These are phyloP conservation scores for Colletotrichum sansevieriae DNA, from an alignment of 2,329 filamentous ascomycete genomes.

Conservation along the genomic window DNA sequence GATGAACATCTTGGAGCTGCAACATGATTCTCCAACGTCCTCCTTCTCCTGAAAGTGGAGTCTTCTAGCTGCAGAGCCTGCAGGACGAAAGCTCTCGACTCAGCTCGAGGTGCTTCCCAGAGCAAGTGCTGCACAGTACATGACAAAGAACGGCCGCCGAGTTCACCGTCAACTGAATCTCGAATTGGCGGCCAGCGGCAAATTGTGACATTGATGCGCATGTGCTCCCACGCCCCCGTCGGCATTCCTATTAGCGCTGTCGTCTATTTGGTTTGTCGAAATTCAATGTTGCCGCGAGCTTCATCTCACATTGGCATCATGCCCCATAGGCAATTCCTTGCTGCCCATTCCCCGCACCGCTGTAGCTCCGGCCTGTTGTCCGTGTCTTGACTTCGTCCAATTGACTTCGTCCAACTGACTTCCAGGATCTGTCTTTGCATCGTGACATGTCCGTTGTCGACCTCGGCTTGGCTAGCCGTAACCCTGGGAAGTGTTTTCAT, in stretches of 20 bases:
- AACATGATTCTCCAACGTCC: conserved; percentile 37
- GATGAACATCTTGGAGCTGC: conserved; percentile 41
- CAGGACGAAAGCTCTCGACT: conserved; percentile 34
- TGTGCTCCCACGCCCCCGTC: not conserved
- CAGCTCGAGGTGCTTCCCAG: conserved; percentile 21
- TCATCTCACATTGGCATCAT: conserved; percentile 16
- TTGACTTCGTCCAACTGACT: conserved; percentile 28
- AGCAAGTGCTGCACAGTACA: conserved; percentile 13
- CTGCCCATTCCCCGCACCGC: not conserved
- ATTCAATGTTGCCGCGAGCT: conserved; percentile 8
- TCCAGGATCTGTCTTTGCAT: conserved; percentile 5
- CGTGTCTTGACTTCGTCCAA: conserved; percentile 23
- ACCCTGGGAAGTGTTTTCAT: conserved; percentile 8
- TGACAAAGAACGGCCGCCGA: too few species aligned
- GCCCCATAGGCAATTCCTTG: not conserved
- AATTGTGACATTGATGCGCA: conserved; percentile 20
- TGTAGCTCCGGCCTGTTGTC: conserved; percentile 15
- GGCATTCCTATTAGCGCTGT: conserved; percentile 10
- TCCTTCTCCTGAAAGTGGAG: conserved; percentile 41
- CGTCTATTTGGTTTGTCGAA: conserved; percentile 13
- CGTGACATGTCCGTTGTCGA: conserved; percentile 9
- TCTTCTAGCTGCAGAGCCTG: conserved; percentile 30
- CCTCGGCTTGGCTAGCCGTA: conserved; percentile 22
- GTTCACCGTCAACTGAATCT: not conserved
- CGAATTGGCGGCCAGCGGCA: conserved; percentile 13